These are phyloP conservation scores for Aciculoconidium aculeatum DNA, from an alignment of 805 yeast genomes.

Conservation along the genomic window DNA sequence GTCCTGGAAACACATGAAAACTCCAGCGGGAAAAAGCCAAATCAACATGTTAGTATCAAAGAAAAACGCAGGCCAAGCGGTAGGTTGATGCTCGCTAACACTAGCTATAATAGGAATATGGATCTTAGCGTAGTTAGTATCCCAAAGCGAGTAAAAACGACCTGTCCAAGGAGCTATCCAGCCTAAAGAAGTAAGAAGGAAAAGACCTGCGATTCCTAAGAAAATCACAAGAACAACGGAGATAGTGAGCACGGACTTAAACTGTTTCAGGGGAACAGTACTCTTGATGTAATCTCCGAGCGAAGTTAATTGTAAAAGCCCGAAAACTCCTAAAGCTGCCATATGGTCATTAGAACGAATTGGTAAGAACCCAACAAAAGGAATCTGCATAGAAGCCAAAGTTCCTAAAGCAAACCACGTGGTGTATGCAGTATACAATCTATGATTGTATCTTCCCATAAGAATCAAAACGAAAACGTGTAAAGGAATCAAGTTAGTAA, in stretches of 20 bases:
- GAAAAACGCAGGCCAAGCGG: slow-evolving; percentile 99
- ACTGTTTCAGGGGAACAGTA: slow-evolving; percentile 65
- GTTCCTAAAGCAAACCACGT: slow-evolving; percentile 98
- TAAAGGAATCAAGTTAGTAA: slow-evolving; percentile 93
- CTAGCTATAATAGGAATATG: slow-evolving; percentile 99
- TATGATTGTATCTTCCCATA: slow-evolving; percentile 90
- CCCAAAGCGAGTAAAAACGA: slow-evolving; percentile 97
- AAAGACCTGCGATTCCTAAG: slow-evolving; percentile 65
- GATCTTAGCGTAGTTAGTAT: slow-evolving; percentile 93
- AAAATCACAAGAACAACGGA: slow-evolving; percentile 51
- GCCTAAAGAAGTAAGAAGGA: slow-evolving; percentile 81
- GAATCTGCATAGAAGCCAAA: slow-evolving; percentile 98
- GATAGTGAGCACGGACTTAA: slow-evolving; percentile 60
- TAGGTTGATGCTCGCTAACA: slow-evolving; percentile 98
- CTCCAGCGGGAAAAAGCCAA: slow-evolving; percentile 98
- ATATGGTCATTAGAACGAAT: slow-evolving; percentile 96
- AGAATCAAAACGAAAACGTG: slow-evolving; percentile 85
- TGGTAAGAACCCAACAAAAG: slow-evolving; percentile 96
- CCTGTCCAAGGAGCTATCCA: slow-evolving; percentile 99
- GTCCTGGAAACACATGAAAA: slow-evolving; percentile 84
- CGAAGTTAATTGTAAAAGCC: slow-evolving; percentile 85
- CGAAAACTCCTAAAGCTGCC: slow-evolving; percentile 97
- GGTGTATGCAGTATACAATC: slow-evolving; percentile 82
- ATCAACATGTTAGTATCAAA: slow-evolving; percentile 88
- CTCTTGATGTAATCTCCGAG: slow-evolving; percentile 77